Conservation (phyloP, 1,139 yeast genomes). For the Geotrichum cucujoidarum region DNA sequence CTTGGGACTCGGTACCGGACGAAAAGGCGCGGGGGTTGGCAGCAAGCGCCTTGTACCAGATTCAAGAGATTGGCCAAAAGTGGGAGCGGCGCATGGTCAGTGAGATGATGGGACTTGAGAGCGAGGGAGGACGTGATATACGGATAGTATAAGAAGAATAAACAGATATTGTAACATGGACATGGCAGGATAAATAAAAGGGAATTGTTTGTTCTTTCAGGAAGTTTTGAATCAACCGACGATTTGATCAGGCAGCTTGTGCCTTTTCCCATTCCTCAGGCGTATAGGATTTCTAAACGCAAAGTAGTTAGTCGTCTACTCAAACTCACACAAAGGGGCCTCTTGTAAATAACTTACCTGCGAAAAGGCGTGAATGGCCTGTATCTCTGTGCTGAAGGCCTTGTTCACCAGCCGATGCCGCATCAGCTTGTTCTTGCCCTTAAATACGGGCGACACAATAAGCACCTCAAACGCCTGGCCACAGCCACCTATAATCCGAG, state of each 20-base stretch:
- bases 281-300: constrained; percentile 30
- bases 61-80: constrained; percentile 36
- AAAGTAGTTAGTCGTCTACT: background rate
- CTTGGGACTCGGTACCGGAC: constrained; percentile 42
- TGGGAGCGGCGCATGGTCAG: constrained; percentile 31
- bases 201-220: too few relatives aligned
- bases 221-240: too few relatives aligned
- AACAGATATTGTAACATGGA: too few relatives aligned
- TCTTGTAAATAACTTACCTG: constrained; percentile 69
- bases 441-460: constrained; percentile 72
- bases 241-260: background rate
- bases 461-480: constrained; percentile 79
- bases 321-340: too few relatives aligned
- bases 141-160: background rate
- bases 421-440: constrained; percentile 77
- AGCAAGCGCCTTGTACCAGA: constrained; percentile 47
- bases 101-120: constrained; percentile 23
- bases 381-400: constrained; percentile 75
- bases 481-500: constrained; percentile 70
- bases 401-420: constrained; percentile 82
- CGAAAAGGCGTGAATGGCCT: constrained; percentile 87
- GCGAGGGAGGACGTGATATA: constrained; percentile 16
- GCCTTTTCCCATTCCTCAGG: constrained; percentile 32
- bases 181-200: too few relatives aligned
- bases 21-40: constrained; percentile 47